Evolutionary conservation across 176 grass and related monocot species (phyloP).

Genomic region (Pontederia crassipes): DNA sequence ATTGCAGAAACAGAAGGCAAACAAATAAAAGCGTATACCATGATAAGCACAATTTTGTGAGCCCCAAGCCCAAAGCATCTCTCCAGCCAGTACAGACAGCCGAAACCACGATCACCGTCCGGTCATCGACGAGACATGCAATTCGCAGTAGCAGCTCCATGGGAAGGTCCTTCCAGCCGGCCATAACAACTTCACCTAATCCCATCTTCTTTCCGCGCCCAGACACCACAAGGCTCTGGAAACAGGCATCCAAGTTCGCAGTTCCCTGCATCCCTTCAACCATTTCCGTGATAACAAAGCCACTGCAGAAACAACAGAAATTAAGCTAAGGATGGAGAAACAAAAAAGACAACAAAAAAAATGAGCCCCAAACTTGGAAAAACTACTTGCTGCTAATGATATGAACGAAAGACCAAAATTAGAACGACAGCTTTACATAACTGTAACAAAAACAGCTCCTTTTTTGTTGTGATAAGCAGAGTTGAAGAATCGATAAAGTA

Average conservation of each 20-base stretch:
- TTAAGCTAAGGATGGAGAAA: no score
- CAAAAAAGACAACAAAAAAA: no score
- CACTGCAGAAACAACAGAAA: neutral
- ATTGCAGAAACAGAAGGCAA: neutral
- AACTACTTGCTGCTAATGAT: no score
- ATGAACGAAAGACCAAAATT: no score
- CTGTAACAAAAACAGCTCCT: no score
- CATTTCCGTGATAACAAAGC: slow-evolving; percentile 34
- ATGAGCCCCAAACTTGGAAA: no score
- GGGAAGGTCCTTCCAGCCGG: slow-evolving; percentile 89
- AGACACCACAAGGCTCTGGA: slow-evolving; percentile 39
- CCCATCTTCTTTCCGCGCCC: slow-evolving; percentile 18
- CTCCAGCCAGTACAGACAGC: slow-evolving; percentile 90
- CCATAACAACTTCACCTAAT: slow-evolving; percentile 24
- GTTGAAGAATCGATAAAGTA: no score
- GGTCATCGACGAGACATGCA: slow-evolving; percentile 41
- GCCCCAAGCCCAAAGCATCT: slow-evolving; percentile 57
- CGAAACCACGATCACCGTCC: slow-evolving; percentile 51
- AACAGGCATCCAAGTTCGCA: slow-evolving; percentile 43
- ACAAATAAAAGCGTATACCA: slow-evolving; percentile 30
- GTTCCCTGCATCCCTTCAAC: slow-evolving; percentile 16
- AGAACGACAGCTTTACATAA: no score
- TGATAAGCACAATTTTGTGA: slow-evolving; percentile 51
- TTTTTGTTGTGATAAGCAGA: no score
- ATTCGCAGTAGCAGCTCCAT: slow-evolving; percentile 78